Percentiles rank a stretch among this genome's conserved stretches.
Evolutionary conservation across 345 rosid genomes (phyloP).

Genomic region (Gossypium sturtianum): DNA sequence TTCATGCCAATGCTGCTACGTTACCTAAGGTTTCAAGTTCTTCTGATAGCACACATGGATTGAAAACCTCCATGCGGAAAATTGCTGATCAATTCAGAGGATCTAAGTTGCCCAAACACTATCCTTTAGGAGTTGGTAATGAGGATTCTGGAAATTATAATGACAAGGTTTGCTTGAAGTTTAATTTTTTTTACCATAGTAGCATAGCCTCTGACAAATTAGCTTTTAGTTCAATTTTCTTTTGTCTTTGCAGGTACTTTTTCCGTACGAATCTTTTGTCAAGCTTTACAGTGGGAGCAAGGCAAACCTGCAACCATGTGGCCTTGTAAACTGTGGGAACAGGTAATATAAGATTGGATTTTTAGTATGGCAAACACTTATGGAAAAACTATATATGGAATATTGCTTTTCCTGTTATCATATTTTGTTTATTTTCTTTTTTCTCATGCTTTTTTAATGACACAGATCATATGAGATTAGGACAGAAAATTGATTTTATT

Average conservation of each 20-base stretch:
- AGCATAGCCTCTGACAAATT: slow-evolving; percentile 1
- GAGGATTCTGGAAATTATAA: slow-evolving; percentile 47
- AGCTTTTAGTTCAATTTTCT: slow-evolving; percentile 12
- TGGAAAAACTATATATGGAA: slow-evolving; percentile 7
- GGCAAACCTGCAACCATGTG: slow-evolving; percentile 72
- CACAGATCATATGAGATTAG: not conserved
- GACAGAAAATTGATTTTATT: not conserved
- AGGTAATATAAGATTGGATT: slow-evolving; percentile 39
- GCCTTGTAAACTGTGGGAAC: slow-evolving; percentile 86
- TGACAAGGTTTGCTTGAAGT: slow-evolving; percentile 48
- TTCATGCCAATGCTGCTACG: slow-evolving; percentile 27
- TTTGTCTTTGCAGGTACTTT: slow-evolving; percentile 57
- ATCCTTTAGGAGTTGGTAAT: slow-evolving; percentile 22
- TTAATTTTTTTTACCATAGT: not conserved
- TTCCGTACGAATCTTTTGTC: slow-evolving; percentile 72
- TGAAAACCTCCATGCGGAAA: slow-evolving; percentile 58
- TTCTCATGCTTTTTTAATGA: not conserved
- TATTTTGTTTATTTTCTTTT: not conserved
- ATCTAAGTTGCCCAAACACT: slow-evolving; percentile 35
- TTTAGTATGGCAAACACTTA: not conserved
- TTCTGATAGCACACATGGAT: slow-evolving; percentile 33
- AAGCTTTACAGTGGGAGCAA: slow-evolving; percentile 67
- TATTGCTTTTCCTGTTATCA: not conserved
- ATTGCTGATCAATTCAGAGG: slow-evolving; percentile 66
- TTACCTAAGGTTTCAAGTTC: slow-evolving; percentile 21